Conservation (phyloP, 345 rosid genomes). For the Eucalyptus regnans region DNA sequence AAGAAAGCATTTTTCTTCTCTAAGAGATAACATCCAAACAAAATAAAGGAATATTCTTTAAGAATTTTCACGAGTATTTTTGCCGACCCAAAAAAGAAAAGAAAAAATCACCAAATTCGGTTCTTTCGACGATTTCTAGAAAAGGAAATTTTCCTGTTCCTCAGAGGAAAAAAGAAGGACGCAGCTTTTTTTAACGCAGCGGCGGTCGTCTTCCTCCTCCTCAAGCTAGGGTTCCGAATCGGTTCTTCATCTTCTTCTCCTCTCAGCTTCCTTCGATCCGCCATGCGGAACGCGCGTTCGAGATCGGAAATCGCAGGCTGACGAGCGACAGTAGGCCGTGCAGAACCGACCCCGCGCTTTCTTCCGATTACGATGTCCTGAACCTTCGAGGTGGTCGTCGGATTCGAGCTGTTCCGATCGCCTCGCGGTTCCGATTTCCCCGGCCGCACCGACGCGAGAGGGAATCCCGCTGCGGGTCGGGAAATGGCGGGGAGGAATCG, state of each 20-base stretch:
- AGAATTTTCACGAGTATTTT: neutral
- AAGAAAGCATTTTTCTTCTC: neutral
- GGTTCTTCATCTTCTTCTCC: neutral
- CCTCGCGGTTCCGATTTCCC: neutral
- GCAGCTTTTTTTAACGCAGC: neutral
- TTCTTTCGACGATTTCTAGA: neutral
- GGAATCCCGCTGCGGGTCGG: neutral
- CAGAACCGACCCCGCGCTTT: neutral
- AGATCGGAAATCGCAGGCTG: neutral
- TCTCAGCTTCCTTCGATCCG: neutral
- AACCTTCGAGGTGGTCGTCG: neutral
- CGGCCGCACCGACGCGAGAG: neutral
- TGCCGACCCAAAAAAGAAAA: neutral
- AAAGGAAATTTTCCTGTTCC: neutral
- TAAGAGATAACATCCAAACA: neutral
- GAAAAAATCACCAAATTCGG: neutral
- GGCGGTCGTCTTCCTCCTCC: neutral
- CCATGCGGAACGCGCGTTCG: neutral
- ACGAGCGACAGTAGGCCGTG: neutral
- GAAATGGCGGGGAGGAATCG: constrained; percentile 86
- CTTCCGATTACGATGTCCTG: neutral
- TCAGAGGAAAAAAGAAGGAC: neutral
- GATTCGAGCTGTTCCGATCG: neutral
- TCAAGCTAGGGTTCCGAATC: neutral
- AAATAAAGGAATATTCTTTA: neutral